phyloP scores from a whole-genome alignment of 1,284 basidiomycete species.

The Lentinus polychrous region DNA sequence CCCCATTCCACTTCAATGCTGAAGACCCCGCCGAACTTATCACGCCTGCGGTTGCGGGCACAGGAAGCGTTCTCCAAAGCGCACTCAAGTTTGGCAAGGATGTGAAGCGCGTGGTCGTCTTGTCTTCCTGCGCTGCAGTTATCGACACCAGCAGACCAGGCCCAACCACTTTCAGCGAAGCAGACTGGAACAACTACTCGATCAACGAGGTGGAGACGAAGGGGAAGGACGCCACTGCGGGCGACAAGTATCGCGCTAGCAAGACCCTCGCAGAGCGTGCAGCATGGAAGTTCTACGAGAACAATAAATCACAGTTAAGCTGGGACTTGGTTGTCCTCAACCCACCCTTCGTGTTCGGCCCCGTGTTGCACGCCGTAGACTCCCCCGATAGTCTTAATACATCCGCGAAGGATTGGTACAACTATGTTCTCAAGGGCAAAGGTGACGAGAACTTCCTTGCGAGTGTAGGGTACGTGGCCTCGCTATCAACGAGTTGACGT shows the following conservation, averaged over 20 bases:
- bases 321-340: conserved; percentile 54
- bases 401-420: conserved; percentile 32
- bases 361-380: conserved; percentile 43
- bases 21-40: conserved; percentile 31
- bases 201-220: conserved; percentile 46
- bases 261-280: conserved; percentile 69
- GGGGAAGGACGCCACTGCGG: conserved; percentile 36
- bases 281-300: conserved; percentile 42
- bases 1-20: conserved; percentile 32
- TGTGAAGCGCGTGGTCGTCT: conserved; percentile 64
- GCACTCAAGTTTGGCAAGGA: conserved; percentile 26
- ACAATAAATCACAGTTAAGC: conserved; percentile 36
- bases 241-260: conserved; percentile 47
- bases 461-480: conserved; percentile 12
- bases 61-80: conserved; percentile 20
- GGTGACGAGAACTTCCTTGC: conserved; percentile 14
- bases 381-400: conserved; percentile 44
- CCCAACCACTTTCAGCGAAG: conserved; percentile 28
- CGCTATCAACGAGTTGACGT: background rate
- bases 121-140: conserved; percentile 49
- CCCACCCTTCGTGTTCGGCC: conserved; percentile 47
- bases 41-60: conserved; percentile 24
- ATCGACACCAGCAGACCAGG: conserved; percentile 21
- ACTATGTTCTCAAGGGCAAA: conserved; percentile 24
- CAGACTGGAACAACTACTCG: conserved; percentile 62